These are phyloP conservation scores for Phytomonas sp. DNA, from an alignment of 208 protist species.

Conservation along the genomic window DNA sequence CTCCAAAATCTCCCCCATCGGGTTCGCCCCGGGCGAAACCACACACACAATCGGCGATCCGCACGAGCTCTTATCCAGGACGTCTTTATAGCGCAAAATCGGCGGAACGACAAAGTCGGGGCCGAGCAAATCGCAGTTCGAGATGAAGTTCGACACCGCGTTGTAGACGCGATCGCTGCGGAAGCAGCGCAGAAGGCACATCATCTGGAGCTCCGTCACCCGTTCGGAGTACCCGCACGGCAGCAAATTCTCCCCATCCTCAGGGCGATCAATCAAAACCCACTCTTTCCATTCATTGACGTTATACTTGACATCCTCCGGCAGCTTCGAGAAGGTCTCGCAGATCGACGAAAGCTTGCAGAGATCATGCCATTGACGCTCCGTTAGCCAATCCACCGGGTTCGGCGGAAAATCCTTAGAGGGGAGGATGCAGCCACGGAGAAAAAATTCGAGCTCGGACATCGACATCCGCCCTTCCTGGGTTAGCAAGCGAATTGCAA, in stretches of 20 bases:
- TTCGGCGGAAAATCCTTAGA: conserved; percentile 84
- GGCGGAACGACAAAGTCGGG: conserved; percentile 94
- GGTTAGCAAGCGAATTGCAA: conserved; percentile 93
- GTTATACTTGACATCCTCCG: conserved; percentile 70
- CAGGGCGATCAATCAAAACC: conserved; percentile 89
- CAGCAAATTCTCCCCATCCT: conserved; percentile 64
- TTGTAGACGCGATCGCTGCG: conserved; percentile 94
- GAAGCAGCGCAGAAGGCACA: conserved; percentile 96
- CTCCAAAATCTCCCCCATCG: conserved; percentile 96
- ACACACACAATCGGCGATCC: conserved; percentile 97
- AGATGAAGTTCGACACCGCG: conserved; percentile 93
- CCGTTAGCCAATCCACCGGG: conserved; percentile 89
- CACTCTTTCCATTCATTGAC: conserved; percentile 89
- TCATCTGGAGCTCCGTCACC: conserved; percentile 85
- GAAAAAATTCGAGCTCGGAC: conserved; percentile 96
- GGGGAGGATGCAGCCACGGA: conserved; percentile 96
- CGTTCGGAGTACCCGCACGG: conserved; percentile 16
- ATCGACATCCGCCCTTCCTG: conserved; percentile 75
- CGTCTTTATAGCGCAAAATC: conserved; percentile 94
- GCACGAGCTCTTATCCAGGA: conserved; percentile 90
- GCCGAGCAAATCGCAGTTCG: conserved; percentile 86
- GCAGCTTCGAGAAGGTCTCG: conserved; percentile 76
- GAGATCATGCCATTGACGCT: conserved; percentile 95
- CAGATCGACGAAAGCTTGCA: conserved; percentile 69
- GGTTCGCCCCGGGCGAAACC: conserved; percentile 97